These are phyloP conservation scores for Staphylotrichum longicolle DNA, from an alignment of 495 filamentous ascomycete genomes.

Conservation along the genomic window DNA sequence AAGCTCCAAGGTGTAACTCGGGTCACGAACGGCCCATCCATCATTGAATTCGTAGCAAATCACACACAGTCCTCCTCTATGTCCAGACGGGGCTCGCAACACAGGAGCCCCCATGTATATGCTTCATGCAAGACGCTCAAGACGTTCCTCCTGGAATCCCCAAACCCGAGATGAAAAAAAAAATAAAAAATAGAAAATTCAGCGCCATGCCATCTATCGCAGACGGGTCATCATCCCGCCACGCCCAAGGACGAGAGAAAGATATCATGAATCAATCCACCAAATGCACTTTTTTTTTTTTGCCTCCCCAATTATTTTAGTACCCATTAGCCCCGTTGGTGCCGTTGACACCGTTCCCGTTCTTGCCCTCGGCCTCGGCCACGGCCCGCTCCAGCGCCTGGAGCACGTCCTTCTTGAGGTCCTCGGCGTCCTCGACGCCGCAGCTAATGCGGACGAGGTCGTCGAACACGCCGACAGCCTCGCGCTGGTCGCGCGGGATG, in stretches of 20 bases:
- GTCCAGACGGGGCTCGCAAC: not conserved
- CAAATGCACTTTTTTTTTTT: not conserved
- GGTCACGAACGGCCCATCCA: not conserved
- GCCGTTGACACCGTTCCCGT: constrained; percentile 26
- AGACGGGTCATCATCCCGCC: not conserved
- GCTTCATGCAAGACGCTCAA: constrained; percentile 9
- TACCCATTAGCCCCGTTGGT: constrained; percentile 16
- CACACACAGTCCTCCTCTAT: constrained; percentile 2
- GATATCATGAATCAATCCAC: not conserved
- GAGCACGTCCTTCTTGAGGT: constrained; percentile 78
- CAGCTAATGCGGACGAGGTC: constrained; percentile 94
- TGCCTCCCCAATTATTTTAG: constrained; percentile 12
- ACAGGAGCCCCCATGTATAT: constrained; percentile 1
- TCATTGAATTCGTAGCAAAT: not conserved
- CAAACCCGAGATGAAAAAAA: not conserved
- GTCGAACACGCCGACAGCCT: constrained; percentile 92
- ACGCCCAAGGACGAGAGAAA: not conserved
- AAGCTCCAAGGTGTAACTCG: not conserved
- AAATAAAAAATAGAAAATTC: not conserved
- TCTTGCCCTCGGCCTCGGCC: constrained; percentile 36
- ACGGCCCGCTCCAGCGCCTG: constrained; percentile 79
- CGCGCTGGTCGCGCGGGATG: constrained; percentile 84
- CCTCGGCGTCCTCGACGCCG: constrained; percentile 87
- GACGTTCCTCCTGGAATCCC: not conserved
- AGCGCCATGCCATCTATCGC: constrained; percentile 16